Base-by-base conservation (phyloP, 2,329 filamentous ascomycete genomes). In the Fonsecaea pedrosoi region DNA sequence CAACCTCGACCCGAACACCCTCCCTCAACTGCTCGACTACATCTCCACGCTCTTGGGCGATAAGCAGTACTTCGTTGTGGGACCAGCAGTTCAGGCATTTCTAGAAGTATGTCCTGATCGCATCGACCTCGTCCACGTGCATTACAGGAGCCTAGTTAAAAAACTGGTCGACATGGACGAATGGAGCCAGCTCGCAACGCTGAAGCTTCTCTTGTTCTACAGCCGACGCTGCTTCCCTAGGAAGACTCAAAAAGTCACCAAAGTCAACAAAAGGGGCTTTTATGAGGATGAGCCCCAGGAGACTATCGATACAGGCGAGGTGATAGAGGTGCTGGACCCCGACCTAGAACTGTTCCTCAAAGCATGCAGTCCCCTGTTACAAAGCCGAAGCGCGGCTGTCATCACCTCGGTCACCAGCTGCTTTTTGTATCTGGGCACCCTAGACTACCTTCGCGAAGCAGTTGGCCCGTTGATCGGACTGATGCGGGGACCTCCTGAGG, bases 161-260 rank as follows among this genome's bases (percentile, higher is more conserved):
- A 97, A 97, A 82, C 82, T 98, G 60, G 92, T 97, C 30, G 95
- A 99, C 76, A 99, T 99, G 95, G 95, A 99, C 75, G 95, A 99
- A 80, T 99, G 95, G 95, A 91, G 93, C 50, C 95, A 99, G 79
- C 79, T 98, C 62, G 90, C 92, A 1, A 91, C 91, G 2, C 76
- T 99, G 72, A 86, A 89, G 45, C 82, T 99, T 70, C 89, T 98
- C 87, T 90, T 91, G 1, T 82, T 89, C 25, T 99, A 99, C 77
- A 89, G 92, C 1, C 87, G 95, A 62, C 91, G 87, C 75, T 97
- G 92, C 77, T 99, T 99, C 73, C 94, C 95, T 0, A 84, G 85
- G 63, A 85, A 86, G 75, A 90, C 83, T 8, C 83, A 83, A 70
- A 88, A 83, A 71, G 80, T 85, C 2, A 87, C 83, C 50, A 88